Evolutionary conservation across 345 rosid genomes (phyloP).

Genomic region (Citrus glauca): DNA sequence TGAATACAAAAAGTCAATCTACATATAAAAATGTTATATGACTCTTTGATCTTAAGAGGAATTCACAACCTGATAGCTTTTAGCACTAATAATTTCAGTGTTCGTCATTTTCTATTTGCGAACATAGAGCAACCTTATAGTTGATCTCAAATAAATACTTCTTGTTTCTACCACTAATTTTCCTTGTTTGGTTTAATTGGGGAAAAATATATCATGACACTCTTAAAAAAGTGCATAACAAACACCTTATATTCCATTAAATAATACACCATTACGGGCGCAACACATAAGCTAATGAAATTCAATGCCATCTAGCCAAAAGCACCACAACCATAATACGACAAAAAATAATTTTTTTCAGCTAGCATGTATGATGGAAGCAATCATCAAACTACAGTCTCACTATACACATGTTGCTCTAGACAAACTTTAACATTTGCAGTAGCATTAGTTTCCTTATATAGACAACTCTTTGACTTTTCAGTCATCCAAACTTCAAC

Average conservation of each 20-base stretch:
- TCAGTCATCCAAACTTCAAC: neutral
- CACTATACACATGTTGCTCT: neutral
- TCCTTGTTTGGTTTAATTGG: neutral
- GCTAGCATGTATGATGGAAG: neutral
- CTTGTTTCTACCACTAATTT: neutral
- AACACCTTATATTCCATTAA: neutral
- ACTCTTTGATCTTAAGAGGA: neutral
- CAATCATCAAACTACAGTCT: neutral
- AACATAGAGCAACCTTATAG: neutral
- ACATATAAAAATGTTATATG: neutral
- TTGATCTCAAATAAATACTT: neutral
- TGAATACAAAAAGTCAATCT: neutral
- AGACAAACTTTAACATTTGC: neutral
- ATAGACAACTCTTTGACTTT: neutral
- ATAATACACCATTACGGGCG: neutral
- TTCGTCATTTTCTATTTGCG: neutral
- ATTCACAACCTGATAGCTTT: neutral
- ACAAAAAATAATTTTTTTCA: neutral
- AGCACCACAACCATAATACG: too few relatives aligned
- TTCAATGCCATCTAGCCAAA: neutral
- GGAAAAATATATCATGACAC: too few relatives aligned
- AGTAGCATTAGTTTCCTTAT: neutral
- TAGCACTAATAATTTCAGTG: neutral
- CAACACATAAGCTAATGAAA: neutral
- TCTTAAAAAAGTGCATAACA: neutral